Conservation (phyloP, 768 basidiomycete genomes). For the Mycena galopus region DNA sequence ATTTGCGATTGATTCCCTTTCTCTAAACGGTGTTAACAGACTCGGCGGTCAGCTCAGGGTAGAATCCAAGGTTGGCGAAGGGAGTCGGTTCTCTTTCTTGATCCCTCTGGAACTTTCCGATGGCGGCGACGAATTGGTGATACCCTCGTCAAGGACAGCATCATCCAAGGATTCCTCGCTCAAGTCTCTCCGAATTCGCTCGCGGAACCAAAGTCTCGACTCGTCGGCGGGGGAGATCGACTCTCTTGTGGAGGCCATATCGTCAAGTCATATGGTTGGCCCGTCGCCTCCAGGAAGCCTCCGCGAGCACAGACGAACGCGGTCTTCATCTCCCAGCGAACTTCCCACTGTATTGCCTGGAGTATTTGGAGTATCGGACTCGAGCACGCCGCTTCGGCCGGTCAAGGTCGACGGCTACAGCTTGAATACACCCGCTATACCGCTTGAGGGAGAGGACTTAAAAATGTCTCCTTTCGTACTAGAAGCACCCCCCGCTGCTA, state of each 20-base stretch:
- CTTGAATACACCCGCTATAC: slow-evolving; percentile 32
- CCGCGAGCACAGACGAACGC: not conserved
- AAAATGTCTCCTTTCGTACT: not conserved
- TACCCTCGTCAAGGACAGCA: slow-evolving; percentile 37
- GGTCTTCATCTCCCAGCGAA: slow-evolving; percentile 18
- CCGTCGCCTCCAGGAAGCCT: slow-evolving; percentile 22
- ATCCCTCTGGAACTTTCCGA: slow-evolving; percentile 69
- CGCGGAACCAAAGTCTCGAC: slow-evolving; percentile 43
- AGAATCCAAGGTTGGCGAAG: slow-evolving; percentile 75
- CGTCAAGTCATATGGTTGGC: slow-evolving; percentile 50
- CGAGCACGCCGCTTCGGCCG: slow-evolving; percentile 48
- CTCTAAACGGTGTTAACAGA: slow-evolving; percentile 13
- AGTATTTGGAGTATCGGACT: slow-evolving; percentile 42
- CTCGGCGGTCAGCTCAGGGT: slow-evolving; percentile 85
- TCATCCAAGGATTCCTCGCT: slow-evolving; percentile 40
- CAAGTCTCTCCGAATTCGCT: slow-evolving; percentile 36
- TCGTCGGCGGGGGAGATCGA: slow-evolving; percentile 54
- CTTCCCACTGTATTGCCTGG: slow-evolving; percentile 26
- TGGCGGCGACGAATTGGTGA: slow-evolving; percentile 31
- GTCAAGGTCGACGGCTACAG: slow-evolving; percentile 50
- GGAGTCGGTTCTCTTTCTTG: slow-evolving; percentile 80
- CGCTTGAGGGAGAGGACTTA: slow-evolving; percentile 2
- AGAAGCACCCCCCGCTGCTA: not conserved
- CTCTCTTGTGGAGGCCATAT: slow-evolving; percentile 63
- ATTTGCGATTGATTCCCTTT: not conserved